A percentile compares a stretch with the other conserved stretches of the same genome.
These are phyloP conservation scores for Pestalotiopsis sp. DNA, from an alignment of 2,329 filamentous ascomycete genomes.

Conservation along the genomic window DNA sequence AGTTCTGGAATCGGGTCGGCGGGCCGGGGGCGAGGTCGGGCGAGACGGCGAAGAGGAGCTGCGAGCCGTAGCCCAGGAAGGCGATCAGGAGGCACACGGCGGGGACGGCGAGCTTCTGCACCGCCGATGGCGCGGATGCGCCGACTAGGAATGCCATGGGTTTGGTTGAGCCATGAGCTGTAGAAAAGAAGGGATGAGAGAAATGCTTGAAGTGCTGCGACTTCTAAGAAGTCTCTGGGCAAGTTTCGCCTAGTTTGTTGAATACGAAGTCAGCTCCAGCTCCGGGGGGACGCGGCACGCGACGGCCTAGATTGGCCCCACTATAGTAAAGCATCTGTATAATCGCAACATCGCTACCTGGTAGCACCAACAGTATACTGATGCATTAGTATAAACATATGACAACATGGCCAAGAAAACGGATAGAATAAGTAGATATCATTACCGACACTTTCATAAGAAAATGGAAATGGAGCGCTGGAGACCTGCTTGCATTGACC, in stretches of 20 bases:
- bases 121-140: slow-evolving; percentile 27
- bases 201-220: background rate
- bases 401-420: too few species aligned
- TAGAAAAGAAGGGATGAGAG: background rate
- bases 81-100: slow-evolving; percentile 66
- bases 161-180: background rate
- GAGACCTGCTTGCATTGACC: too few species aligned
- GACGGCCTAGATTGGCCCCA: background rate
- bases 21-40: slow-evolving; percentile 63
- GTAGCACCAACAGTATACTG: too few species aligned
- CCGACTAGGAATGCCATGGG: slow-evolving; percentile 35
- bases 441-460: too few species aligned
- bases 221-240: background rate
- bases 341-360: too few species aligned
- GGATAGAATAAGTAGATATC: too few species aligned
- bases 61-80: slow-evolving; percentile 74
- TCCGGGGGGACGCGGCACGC: slow-evolving; percentile 7
- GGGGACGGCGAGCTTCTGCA: slow-evolving; percentile 67
- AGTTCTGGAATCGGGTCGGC: slow-evolving; percentile 56
- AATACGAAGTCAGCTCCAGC: background rate
- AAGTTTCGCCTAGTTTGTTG: background rate
- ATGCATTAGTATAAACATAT: too few species aligned
- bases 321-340: too few species aligned
- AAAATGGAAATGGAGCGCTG: too few species aligned
- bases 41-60: slow-evolving; percentile 67